Conservation (phyloP, 2,329 filamentous ascomycete genomes). For the Alternaria triticimaculans region DNA sequence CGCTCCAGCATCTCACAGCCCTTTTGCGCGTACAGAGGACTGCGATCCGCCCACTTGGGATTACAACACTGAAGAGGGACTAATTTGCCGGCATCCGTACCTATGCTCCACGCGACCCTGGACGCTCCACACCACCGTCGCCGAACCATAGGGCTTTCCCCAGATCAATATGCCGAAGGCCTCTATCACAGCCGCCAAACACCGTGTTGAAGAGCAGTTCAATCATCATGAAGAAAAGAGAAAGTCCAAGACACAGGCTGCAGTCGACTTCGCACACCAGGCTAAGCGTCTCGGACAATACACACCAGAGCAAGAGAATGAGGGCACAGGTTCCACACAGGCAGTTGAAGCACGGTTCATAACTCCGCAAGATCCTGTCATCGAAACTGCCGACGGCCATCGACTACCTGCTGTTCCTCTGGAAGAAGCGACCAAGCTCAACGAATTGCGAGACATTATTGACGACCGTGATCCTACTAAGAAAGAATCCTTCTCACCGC, state of each 20-base stretch:
- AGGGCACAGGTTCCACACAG: conserved; percentile 55
- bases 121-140: conserved; percentile 29
- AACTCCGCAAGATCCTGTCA: conserved; percentile 74
- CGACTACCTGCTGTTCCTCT: conserved; percentile 73
- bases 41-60: background rate
- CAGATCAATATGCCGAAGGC: conserved; percentile 32
- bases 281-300: conserved; percentile 57
- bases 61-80: background rate
- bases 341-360: conserved; percentile 67
- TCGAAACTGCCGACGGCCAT: conserved; percentile 71
- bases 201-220: conserved; percentile 18
- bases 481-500: conserved; percentile 31
- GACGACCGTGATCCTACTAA: conserved; percentile 48
- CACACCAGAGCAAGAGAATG: conserved; percentile 49
- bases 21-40: background rate
- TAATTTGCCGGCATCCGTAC: background rate
- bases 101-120: conserved; percentile 18
- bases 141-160: conserved; percentile 15
- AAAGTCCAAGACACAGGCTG: conserved; percentile 47
- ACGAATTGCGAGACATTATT: conserved; percentile 63
- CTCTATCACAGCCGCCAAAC: conserved; percentile 20
- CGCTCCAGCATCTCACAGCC: background rate
- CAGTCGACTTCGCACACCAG: conserved; percentile 67
- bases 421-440: conserved; percentile 73
- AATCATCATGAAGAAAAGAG: conserved; percentile 27